A percentile compares a stretch with the other conserved stretches of the same genome.
Conservation (phyloP, 2,329 filamentous ascomycete genomes). For the Fusarium sp. region DNA sequence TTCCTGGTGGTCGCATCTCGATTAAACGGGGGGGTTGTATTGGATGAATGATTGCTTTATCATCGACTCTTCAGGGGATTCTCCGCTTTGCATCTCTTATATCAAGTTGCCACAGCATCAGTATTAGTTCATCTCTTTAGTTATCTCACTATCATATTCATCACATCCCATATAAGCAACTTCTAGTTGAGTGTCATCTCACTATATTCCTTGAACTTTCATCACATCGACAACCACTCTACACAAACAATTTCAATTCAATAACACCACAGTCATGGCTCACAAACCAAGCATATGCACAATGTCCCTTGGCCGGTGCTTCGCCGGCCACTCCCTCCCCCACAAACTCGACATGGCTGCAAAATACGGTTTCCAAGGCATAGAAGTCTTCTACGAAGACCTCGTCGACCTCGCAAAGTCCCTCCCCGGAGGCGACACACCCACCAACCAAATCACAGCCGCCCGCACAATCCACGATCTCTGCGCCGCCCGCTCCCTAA, state of each 20-base stretch:
- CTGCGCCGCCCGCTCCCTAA: constrained; percentile 65
- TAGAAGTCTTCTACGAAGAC: constrained; percentile 85
- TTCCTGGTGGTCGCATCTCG: neutral
- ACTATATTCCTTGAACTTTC: neutral
- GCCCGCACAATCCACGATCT: constrained; percentile 67
- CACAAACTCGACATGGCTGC: constrained; percentile 76
- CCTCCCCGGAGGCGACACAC: constrained; percentile 53
- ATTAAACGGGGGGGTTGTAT: neutral
- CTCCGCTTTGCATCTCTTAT: constrained; percentile 17
- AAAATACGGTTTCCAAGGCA: constrained; percentile 71
- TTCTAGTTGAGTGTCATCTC: constrained; percentile 1
- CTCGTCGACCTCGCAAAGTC: constrained; percentile 68
- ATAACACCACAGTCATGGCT: constrained; percentile 51
- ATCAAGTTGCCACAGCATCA: constrained; percentile 28
- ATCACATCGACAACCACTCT: neutral
- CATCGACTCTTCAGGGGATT: constrained; percentile 1
- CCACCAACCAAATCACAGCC: constrained; percentile 63
- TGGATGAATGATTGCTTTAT: constrained; percentile 19
- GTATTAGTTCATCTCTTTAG: neutral
- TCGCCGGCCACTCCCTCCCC: constrained; percentile 73
- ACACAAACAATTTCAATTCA: neutral
- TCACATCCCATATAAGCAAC: neutral
- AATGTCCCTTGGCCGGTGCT: constrained; percentile 79
- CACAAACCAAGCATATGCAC: constrained; percentile 76
- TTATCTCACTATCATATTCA: neutral